These are phyloP conservation scores for Alternaria sp. DNA, from an alignment of 2,329 filamentous ascomycete genomes.

Conservation along the genomic window DNA sequence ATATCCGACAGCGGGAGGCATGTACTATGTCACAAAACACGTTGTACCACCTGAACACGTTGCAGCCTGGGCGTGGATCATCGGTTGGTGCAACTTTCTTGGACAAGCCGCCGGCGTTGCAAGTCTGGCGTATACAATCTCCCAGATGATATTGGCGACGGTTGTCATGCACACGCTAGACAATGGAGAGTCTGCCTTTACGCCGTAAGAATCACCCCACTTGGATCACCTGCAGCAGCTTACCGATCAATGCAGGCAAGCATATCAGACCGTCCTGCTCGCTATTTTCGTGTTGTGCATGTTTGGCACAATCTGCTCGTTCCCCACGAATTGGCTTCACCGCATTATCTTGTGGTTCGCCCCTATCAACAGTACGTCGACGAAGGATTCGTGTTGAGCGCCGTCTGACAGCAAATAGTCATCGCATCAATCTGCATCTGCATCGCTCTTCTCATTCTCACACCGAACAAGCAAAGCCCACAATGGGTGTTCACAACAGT, in stretches of 20 bases:
- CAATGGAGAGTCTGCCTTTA: slow-evolving; percentile 59
- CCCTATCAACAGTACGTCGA: slow-evolving; percentile 64
- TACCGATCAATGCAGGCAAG: slow-evolving; percentile 52
- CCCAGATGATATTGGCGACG: slow-evolving; percentile 68
- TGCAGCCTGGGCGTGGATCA: slow-evolving; percentile 68
- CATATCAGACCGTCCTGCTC: slow-evolving; percentile 64
- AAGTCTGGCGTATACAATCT: slow-evolving; percentile 67
- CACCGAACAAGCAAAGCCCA: slow-evolving; percentile 64
- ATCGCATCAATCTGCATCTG: slow-evolving; percentile 66
- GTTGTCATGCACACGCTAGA: slow-evolving; percentile 67
- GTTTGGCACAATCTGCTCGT: slow-evolving; percentile 66
- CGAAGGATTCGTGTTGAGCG: background rate
- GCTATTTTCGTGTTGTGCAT: slow-evolving; percentile 62
- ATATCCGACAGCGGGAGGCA: slow-evolving; percentile 70
- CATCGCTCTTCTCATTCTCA: slow-evolving; percentile 63
- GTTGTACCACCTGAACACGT: slow-evolving; percentile 67
- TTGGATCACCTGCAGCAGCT: slow-evolving; percentile 2
- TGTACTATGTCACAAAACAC: slow-evolving; percentile 72
- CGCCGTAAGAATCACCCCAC: slow-evolving; percentile 56
- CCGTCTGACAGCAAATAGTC: slow-evolving; percentile 44
- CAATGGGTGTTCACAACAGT: slow-evolving; percentile 67
- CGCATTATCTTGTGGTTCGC: slow-evolving; percentile 69
- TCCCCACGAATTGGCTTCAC: slow-evolving; percentile 66
- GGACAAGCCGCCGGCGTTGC: slow-evolving; percentile 69
- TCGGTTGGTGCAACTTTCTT: slow-evolving; percentile 71